phyloP scores from a whole-genome alignment of 495 filamentous ascomycete genomes.

The Penicillium maclennaniae region DNA sequence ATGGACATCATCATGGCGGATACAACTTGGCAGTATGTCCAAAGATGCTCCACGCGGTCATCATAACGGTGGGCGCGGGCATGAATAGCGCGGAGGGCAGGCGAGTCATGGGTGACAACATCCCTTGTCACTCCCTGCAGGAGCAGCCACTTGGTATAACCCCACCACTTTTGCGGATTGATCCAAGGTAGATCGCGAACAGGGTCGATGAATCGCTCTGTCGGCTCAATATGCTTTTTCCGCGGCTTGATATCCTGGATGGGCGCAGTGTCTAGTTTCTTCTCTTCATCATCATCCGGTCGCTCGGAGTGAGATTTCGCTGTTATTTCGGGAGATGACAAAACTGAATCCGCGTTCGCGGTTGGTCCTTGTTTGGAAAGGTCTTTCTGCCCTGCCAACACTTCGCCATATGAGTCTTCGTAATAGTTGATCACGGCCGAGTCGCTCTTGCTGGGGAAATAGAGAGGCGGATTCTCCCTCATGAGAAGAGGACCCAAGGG shows the following conservation, averaged over 20 bases:
- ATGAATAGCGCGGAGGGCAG: conserved; percentile 51
- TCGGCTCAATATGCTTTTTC: conserved; percentile 24
- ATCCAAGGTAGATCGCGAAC: conserved; percentile 27
- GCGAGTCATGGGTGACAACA: conserved; percentile 46
- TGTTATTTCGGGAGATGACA: conserved; percentile 66
- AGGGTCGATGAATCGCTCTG: conserved; percentile 34
- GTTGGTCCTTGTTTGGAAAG: conserved; percentile 2
- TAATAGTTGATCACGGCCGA: conserved; percentile 48
- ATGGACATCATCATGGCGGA: conserved; percentile 69
- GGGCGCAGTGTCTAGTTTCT: conserved; percentile 40
- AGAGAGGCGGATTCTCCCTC: conserved; percentile 39
- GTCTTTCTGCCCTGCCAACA: conserved; percentile 19
- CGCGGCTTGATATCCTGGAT: conserved; percentile 23
- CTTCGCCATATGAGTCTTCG: conserved; percentile 33
- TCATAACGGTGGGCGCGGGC: conserved; percentile 61
- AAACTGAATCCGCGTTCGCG: conserved; percentile 54
- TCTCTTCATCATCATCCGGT: conserved; percentile 57
- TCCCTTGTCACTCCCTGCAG: conserved; percentile 61
- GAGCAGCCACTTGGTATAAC: conserved; percentile 41
- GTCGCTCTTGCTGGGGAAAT: conserved; percentile 45
- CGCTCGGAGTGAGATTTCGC: conserved; percentile 32
- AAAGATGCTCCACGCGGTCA: conserved; percentile 67
- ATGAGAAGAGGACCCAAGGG: conserved; percentile 54
- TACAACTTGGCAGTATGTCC: conserved; percentile 65
- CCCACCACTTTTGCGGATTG: conserved; percentile 37